A percentile compares a stretch with the other conserved stretches of the same genome.
These are phyloP conservation scores for Eucalyptus rudis DNA, from an alignment of 345 rosid genomes.

Conservation along the genomic window DNA sequence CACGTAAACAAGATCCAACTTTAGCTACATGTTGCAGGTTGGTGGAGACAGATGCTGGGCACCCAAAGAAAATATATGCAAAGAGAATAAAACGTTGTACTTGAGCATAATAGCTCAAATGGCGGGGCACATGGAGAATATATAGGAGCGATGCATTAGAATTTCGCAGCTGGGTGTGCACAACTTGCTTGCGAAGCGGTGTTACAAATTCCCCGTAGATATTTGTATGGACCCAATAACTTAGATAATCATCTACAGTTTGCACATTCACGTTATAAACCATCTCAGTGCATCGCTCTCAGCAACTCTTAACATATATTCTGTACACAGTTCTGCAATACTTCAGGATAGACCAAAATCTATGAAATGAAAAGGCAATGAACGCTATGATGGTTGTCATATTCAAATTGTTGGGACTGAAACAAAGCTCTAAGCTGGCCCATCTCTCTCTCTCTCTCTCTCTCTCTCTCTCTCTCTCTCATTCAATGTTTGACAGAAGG, in stretches of 20 bases:
- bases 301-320: not conserved
- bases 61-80: not conserved
- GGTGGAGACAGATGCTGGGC: not conserved
- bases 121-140: not conserved
- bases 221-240: not conserved
- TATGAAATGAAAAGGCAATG: not conserved
- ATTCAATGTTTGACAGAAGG: not conserved
- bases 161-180: not conserved
- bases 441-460: not conserved
- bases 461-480: not conserved
- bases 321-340: not conserved
- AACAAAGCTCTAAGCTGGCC: not conserved
- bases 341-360: not conserved
- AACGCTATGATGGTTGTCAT: not conserved
- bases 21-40: not conserved
- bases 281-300: not conserved
- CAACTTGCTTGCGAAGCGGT: not conserved
- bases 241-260: not conserved
- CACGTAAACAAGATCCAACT: not conserved
- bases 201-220: not conserved
- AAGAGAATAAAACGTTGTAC: not conserved
- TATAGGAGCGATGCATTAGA: not conserved
- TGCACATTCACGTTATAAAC: not conserved
- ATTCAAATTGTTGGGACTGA: not conserved
- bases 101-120: not conserved